Evolutionary conservation across 2,329 filamentous ascomycete genomes (phyloP).

Genomic region (Claviceps arundinis): DNA sequence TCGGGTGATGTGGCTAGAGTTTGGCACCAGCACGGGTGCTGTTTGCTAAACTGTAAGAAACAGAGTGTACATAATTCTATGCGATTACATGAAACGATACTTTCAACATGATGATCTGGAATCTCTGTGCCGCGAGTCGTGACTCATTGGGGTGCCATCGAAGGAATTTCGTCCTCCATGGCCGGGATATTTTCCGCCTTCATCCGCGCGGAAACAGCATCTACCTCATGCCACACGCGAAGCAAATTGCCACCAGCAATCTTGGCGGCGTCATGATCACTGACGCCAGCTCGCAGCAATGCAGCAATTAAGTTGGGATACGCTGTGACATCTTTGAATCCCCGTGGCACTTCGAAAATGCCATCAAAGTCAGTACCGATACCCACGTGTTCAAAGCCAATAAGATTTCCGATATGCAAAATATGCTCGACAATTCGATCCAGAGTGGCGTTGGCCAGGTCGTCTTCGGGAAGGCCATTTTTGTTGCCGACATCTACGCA

Average conservation of each 20-base stretch:
- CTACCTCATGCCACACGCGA: conserved; percentile 71
- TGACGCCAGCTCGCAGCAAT: conserved; percentile 59
- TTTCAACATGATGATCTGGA: background rate
- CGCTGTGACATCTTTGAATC: conserved; percentile 74
- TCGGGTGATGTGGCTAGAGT: too few relatives aligned
- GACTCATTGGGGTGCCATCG: background rate
- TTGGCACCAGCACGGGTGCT: background rate
- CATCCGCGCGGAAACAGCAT: conserved; percentile 54
- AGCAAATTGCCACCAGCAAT: conserved; percentile 70
- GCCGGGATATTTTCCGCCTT: conserved; percentile 41
- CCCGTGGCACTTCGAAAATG: conserved; percentile 51
- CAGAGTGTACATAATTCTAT: conserved; percentile 18
- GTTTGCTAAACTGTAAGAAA: conserved; percentile 11
- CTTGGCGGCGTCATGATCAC: conserved; percentile 59
- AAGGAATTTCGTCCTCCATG: conserved; percentile 31
- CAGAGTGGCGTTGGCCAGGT: conserved; percentile 57
- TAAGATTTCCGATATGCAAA: conserved; percentile 63
- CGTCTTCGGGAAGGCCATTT: conserved; percentile 54
- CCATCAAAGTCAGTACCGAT: conserved; percentile 85
- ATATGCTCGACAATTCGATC: conserved; percentile 71
- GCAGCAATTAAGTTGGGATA: conserved; percentile 69
- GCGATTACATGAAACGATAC: conserved; percentile 12
- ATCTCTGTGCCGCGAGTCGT: too few relatives aligned
- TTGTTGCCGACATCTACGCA: conserved; percentile 48
- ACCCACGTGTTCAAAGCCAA: conserved; percentile 81